Base-by-base conservation (phyloP, 139 green algal species). In the Micractinium sp. region DNA sequence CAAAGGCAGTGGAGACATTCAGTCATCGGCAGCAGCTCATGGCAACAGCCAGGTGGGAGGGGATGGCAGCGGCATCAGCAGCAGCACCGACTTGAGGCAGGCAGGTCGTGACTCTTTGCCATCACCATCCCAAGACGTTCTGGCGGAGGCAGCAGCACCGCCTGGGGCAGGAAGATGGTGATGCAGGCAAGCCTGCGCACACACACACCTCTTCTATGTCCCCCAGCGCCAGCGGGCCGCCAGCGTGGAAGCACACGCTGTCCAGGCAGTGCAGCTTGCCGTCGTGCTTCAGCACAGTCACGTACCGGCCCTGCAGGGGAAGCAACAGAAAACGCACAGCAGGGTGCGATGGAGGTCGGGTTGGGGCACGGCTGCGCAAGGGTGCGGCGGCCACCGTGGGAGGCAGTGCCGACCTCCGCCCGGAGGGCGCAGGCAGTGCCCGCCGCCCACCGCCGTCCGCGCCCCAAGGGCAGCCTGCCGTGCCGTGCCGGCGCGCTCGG, bases 201-300 rank as follows among this genome's bases (percentile, higher is more conserved):
- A n/a, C n/a, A n/a, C n/a, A n/a, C 20, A 93, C 29, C 41, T 94
- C 91, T 38, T 94, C 91, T 15, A 94, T 89, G 61, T 94, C 91
- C 0, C 91, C 91, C 31, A 94, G 36, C 33, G 81, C 87, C 56
- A 94, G 67, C 13, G 91, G 91, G 47, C 91, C 91, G 66, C 91
- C 91, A 3, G 91, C 92, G 67, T 94, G 91, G 66, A 93, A 94
- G 78, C 91, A 94, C 16, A 94, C 61, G 0, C 23, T 66, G 83
- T 94, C 91, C 0, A 94, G 23, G 87, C 87, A 91, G 83, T 89
- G 75, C 20, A 94, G 82, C 23, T 61, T 39, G 33, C 63, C 87
- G 38, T 87, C 53, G 63, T 93, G 69, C 23, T 39, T 33, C 13
- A 91, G 33, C 38, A 94, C 66, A 2, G 76, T 90, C 16, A 94